Conservation (phyloP, 106 monocot genomes). For the Phalaenopsis aphrodite region DNA sequence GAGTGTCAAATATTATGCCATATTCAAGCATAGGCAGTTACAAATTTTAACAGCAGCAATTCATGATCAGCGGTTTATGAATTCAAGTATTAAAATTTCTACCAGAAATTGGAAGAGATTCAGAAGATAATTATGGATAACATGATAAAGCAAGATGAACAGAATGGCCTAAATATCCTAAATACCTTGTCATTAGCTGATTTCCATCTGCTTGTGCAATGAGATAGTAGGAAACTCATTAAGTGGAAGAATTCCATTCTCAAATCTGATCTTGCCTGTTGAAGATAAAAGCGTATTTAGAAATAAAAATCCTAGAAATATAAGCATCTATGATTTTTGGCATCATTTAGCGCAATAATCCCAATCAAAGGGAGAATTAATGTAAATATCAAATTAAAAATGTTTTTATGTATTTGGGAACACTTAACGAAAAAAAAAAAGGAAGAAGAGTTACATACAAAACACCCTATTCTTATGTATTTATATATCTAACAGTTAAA, state of each 20-base stretch:
- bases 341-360: background rate
- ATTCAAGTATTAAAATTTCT: background rate
- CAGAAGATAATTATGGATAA: background rate
- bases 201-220: slow-evolving; percentile 92
- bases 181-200: slow-evolving; percentile 78
- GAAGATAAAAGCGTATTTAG: slow-evolving; percentile 1
- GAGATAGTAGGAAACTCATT: slow-evolving; percentile 93
- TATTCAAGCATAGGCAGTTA: background rate
- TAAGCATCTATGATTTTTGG: background rate
- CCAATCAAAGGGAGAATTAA: background rate
- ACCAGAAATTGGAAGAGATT: background rate
- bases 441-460: too few species aligned
- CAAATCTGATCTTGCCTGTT: slow-evolving; percentile 80
- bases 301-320: background rate
- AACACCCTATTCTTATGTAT: too few species aligned
- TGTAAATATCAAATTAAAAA: background rate
- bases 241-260: slow-evolving; percentile 97
- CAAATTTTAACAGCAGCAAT: background rate
- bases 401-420: background rate
- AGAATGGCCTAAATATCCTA: background rate
- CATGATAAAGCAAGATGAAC: background rate
- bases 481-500: too few species aligned
- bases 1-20: background rate
- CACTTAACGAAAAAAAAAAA: too few species aligned
- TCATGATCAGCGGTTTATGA: background rate